Evolutionary conservation across 768 basidiomycete species (phyloP).

Genomic region (Psilocybe cubensis): DNA sequence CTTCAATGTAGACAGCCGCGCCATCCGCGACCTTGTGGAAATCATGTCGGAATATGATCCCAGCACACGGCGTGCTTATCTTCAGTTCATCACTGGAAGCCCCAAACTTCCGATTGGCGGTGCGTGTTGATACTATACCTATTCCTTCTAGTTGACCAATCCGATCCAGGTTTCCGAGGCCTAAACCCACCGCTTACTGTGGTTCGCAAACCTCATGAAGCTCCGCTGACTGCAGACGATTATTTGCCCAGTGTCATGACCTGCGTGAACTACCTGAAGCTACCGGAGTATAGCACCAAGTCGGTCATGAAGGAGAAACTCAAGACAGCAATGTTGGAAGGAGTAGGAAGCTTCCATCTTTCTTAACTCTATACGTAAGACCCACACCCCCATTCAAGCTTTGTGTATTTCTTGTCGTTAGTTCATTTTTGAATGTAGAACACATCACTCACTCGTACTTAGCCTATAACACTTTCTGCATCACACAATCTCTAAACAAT

Average conservation of each 20-base stretch:
- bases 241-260: slow-evolving; percentile 99
- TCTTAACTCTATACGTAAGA: slow-evolving; percentile 57
- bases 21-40: slow-evolving; percentile 86
- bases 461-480: slow-evolving; percentile 15
- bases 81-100: slow-evolving; percentile 98
- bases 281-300: slow-evolving; percentile 94
- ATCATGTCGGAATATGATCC: slow-evolving; percentile 83
- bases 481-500: slow-evolving; percentile 10
- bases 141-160: not conserved
- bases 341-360: slow-evolving; percentile 96
- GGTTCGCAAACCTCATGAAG: slow-evolving; percentile 95
- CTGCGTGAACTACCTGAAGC: slow-evolving; percentile 94
- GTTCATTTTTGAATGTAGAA: slow-evolving; percentile 9
- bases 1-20: slow-evolving; percentile 92
- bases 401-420: slow-evolving; percentile 7
- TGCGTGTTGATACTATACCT: slow-evolving; percentile 37
- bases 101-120: slow-evolving; percentile 96
- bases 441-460: slow-evolving; percentile 16
- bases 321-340: slow-evolving; percentile 86
- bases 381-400: slow-evolving; percentile 12
- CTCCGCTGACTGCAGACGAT: slow-evolving; percentile 88
- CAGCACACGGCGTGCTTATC: slow-evolving; percentile 77
- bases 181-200: slow-evolving; percentile 94
- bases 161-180: slow-evolving; percentile 81
- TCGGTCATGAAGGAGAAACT: slow-evolving; percentile 85